Evolutionary conservation across 106 monocot genomes (phyloP).

Genomic region (Acorus calamus): DNA sequence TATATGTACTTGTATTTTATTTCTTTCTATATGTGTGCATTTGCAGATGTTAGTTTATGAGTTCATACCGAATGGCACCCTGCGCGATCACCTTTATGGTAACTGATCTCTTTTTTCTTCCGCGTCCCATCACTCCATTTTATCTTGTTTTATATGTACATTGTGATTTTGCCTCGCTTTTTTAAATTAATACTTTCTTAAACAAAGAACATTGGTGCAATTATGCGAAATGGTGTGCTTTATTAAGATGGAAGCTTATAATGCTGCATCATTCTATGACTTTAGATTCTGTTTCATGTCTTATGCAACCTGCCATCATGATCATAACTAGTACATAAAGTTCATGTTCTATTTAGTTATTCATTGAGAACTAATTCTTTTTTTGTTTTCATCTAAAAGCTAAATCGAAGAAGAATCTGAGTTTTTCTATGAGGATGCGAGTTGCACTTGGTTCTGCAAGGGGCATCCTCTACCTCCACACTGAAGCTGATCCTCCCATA

Average conservation of each 20-base stretch:
- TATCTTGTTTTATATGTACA: no score
- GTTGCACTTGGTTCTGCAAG: slow-evolving; percentile 65
- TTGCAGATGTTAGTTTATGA: slow-evolving; percentile 96
- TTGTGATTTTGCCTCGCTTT: no score
- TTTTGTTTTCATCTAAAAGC: slow-evolving; percentile 14
- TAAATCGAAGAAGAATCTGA: slow-evolving; percentile 34
- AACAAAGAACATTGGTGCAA: no score
- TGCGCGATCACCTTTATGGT: slow-evolving; percentile 94
- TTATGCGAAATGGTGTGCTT: no score
- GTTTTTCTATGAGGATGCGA: slow-evolving; percentile 55
- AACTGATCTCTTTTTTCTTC: slow-evolving; percentile 6
- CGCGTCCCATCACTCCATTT: not conserved
- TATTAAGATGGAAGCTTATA: no score
- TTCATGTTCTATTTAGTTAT: no score
- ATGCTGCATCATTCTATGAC: no score
- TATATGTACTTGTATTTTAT: no score
- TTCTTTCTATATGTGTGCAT: not conserved
- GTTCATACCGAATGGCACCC: slow-evolving; percentile 87
- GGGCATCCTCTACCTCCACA: slow-evolving; percentile 76
- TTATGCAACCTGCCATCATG: no score
- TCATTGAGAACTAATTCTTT: not conserved
- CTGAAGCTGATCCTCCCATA: slow-evolving; percentile 92
- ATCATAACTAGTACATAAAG: no score
- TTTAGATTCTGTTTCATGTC: no score
- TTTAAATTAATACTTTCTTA: no score